These are phyloP conservation scores for Porcisia hertigi DNA, from an alignment of 208 protist genomes.

Conservation along the genomic window DNA sequence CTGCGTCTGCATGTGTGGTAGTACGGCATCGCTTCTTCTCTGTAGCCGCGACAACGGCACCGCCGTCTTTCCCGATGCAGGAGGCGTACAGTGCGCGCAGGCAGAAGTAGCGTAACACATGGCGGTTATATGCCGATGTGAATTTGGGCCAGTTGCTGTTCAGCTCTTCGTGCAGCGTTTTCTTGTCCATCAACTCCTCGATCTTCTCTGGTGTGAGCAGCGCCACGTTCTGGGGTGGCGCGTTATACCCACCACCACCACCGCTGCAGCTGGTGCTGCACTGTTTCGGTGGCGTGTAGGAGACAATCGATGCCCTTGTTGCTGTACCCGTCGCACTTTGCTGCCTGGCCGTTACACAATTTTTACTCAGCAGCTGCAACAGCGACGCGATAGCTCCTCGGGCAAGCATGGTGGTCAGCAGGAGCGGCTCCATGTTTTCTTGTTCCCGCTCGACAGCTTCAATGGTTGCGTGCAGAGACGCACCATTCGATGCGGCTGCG, in stretches of 20 bases:
- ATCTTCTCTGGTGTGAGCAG: conserved; percentile 22
- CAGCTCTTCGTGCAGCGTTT: conserved; percentile 26
- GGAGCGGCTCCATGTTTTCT: conserved; percentile 28
- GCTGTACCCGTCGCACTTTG: not conserved
- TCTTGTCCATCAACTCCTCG: conserved; percentile 25
- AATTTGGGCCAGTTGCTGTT: conserved; percentile 26
- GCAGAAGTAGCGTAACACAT: conserved; percentile 28
- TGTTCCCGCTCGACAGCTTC: conserved; percentile 13
- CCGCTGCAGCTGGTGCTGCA: not conserved
- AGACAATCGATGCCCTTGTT: not conserved
- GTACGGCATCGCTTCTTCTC: not conserved
- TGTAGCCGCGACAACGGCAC: not conserved
- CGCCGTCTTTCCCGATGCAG: not conserved
- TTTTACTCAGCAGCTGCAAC: conserved; percentile 11
- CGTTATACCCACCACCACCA: not conserved
- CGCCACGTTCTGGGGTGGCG: not conserved
- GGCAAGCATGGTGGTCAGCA: conserved; percentile 33
- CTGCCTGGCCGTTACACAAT: not conserved
- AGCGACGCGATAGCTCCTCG: conserved; percentile 21
- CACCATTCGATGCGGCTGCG: conserved; percentile 3
- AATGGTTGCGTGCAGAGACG: conserved; percentile 17
- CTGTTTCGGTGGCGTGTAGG: not conserved
- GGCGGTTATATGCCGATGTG: conserved; percentile 23
- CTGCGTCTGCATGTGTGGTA: not conserved
- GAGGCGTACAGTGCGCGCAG: conserved; percentile 20